phyloP scores from a whole-genome alignment of 2,329 filamentous ascomycete genomes.

The Talaromyces amestolkiae region DNA sequence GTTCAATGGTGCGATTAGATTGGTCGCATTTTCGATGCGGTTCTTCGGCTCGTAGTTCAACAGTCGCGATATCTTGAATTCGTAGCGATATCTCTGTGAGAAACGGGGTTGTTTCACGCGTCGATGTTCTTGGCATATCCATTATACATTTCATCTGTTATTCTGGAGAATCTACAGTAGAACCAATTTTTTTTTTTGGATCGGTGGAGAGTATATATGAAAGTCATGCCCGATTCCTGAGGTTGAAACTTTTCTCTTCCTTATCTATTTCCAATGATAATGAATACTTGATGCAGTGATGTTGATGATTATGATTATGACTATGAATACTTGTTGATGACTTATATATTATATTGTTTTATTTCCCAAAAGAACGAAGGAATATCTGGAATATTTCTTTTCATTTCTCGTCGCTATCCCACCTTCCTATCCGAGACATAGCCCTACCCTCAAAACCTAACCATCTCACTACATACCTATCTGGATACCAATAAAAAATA shows the following conservation, averaged over 20 bases:
- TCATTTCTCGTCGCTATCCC: background rate
- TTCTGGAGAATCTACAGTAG: background rate
- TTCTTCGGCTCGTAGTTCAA: background rate
- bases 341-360: background rate
- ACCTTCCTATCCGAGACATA: conserved; percentile 3
- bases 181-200: background rate
- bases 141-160: too few species aligned
- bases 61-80: background rate
- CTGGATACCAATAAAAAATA: background rate
- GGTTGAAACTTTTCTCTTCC: background rate
- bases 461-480: background rate
- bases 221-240: conserved; percentile 4
- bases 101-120: background rate
- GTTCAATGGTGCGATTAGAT: background rate
- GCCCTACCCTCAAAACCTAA: background rate
- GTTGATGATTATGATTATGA: background rate
- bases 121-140: conserved; percentile 6
- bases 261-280: background rate
- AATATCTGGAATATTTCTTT: conserved; percentile 14
- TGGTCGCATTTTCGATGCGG: background rate
- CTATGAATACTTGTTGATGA: background rate
- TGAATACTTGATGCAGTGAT: background rate
- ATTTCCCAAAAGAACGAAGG: background rate
- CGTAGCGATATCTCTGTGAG: too few species aligned
- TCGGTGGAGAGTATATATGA: conserved; percentile 1